Conservation (phyloP, 2,329 filamentous ascomycete species). For the Colletotrichum sp. region DNA sequence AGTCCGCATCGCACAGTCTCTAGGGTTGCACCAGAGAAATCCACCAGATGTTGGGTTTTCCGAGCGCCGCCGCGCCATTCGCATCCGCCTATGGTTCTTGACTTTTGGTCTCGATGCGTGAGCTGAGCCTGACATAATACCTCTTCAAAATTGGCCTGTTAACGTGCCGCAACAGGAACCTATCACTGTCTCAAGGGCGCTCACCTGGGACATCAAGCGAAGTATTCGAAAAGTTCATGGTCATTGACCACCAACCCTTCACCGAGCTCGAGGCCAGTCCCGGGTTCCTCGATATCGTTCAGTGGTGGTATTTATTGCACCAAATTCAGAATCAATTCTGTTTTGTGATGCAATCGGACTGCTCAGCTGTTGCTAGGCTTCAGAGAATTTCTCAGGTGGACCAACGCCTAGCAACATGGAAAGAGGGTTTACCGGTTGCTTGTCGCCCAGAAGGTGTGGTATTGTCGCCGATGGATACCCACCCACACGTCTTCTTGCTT, state of each 20-base stretch:
- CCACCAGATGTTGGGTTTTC: not conserved
- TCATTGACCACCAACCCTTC: not conserved
- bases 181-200: not conserved
- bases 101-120: not conserved
- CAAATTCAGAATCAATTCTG: not conserved
- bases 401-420: not conserved
- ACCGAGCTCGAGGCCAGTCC: not conserved
- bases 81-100: not conserved
- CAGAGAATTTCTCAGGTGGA: not conserved
- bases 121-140: not conserved
- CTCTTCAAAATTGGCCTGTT: rapidly evolving
- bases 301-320: not conserved
- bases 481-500: not conserved
- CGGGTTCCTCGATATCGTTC: not conserved
- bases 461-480: not conserved
- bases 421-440: not conserved
- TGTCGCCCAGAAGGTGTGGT: not conserved
- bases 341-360: not conserved
- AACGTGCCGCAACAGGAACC: not conserved
- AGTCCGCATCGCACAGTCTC: not conserved
- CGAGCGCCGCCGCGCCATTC: not conserved
- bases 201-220: not conserved
- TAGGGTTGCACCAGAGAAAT: not conserved
- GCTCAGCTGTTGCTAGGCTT: not conserved
- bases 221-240: not conserved